These are phyloP conservation scores for Alternaria incomplexa DNA, from an alignment of 2,329 filamentous ascomycete genomes.

Conservation along the genomic window DNA sequence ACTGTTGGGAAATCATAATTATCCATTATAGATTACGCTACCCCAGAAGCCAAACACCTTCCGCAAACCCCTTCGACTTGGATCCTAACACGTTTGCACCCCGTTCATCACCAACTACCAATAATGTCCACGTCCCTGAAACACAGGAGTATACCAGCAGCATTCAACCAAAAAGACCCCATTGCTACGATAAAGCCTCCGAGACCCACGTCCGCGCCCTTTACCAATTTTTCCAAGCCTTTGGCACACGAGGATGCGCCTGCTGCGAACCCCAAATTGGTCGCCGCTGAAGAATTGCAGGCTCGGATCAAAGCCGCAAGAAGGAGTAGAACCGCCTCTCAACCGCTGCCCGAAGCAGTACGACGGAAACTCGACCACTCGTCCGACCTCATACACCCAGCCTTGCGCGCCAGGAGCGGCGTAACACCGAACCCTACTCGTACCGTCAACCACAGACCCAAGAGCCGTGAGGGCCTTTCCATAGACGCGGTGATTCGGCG, in stretches of 20 bases:
- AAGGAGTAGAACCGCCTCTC: conserved; percentile 13
- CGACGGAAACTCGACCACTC: conserved; percentile 17
- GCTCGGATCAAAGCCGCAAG: conserved; percentile 28
- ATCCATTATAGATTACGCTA: conserved; percentile 18
- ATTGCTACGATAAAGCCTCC: conserved; percentile 14
- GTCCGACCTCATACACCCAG: conserved; percentile 15
- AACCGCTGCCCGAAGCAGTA: conserved; percentile 11
- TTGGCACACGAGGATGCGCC: background rate
- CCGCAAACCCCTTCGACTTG: background rate
- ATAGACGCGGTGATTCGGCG: conserved; percentile 36
- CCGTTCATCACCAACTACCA: background rate
- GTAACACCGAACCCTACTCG: background rate
- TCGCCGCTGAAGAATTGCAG: conserved; percentile 24
- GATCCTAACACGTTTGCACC: background rate
- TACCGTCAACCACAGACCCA: conserved; percentile 7
- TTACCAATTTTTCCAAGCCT: conserved; percentile 22
- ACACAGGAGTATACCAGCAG: conserved; percentile 40
- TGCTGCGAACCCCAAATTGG: conserved; percentile 9
- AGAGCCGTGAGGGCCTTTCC: conserved; percentile 12
- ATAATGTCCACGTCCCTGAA: conserved; percentile 43
- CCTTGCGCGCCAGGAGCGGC: conserved; percentile 13
- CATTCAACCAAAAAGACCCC: conserved; percentile 32
- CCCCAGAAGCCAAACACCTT: background rate
- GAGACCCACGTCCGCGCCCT: conserved; percentile 27
- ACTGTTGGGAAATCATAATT: conserved; percentile 15